A percentile compares a stretch with the other conserved stretches of the same genome.
Evolutionary conservation across 768 basidiomycete genomes (phyloP).

Genomic region (Boletus subcaerulescens): DNA sequence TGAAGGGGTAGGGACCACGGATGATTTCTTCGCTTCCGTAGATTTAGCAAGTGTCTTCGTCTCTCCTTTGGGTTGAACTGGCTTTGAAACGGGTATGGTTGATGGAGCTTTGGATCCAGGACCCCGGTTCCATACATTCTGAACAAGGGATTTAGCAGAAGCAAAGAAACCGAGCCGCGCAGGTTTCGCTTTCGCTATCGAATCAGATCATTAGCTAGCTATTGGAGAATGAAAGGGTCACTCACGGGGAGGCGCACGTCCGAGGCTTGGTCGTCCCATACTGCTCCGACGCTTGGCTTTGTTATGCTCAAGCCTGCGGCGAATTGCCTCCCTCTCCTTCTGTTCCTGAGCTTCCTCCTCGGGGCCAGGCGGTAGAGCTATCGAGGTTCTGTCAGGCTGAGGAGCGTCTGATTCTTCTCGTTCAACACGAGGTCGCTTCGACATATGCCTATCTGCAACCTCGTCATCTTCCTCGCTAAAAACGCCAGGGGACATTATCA

Average conservation of each 20-base stretch:
- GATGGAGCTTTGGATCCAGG: conserved; percentile 29
- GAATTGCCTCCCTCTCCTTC: conserved; percentile 55
- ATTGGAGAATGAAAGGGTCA: conserved; percentile 3
- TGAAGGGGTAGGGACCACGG: conserved; percentile 14
- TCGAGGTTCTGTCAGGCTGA: conserved; percentile 35
- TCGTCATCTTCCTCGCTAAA: conserved; percentile 52
- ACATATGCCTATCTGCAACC: conserved; percentile 36
- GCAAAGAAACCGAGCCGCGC: conserved; percentile 70
- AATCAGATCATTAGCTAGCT: conserved; percentile 6
- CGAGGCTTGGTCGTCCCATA: conserved; percentile 44
- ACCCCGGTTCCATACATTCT: conserved; percentile 70
- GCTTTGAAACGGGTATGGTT: conserved; percentile 29
- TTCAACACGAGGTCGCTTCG: conserved; percentile 44
- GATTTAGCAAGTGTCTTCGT: conserved; percentile 12
- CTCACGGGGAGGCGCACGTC: conserved; percentile 42
- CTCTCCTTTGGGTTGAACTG: conserved; percentile 13
- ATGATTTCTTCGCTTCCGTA: conserved; percentile 20
- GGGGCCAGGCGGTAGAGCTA: conserved; percentile 23
- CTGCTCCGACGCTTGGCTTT: conserved; percentile 72
- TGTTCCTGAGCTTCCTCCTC: conserved; percentile 34
- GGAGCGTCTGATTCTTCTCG: conserved; percentile 25
- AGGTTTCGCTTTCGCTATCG: conserved; percentile 39
- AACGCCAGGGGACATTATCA: conserved; percentile 48
- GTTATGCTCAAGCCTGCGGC: conserved; percentile 61
- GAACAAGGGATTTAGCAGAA: conserved; percentile 65